phyloP scores from a whole-genome alignment of 2,329 filamentous ascomycete genomes.

The Ophiostoma tasmaniense region DNA sequence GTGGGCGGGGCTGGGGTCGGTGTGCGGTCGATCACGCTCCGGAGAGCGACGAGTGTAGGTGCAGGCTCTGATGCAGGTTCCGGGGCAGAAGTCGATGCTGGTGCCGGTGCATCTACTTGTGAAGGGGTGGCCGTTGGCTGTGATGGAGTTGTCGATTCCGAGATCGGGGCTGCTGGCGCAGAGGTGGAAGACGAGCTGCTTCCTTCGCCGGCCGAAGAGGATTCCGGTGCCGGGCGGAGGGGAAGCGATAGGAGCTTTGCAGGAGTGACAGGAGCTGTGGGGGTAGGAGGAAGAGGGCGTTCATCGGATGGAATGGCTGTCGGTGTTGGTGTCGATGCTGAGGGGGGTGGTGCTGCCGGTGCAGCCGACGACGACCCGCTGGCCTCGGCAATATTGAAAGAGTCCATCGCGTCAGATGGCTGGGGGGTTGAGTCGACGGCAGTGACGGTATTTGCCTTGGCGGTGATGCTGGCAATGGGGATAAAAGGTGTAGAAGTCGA shows the following conservation, averaged over 20 bases:
- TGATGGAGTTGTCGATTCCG: not conserved
- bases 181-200: not conserved
- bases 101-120: not conserved
- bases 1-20: not conserved
- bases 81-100: not conserved
- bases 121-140: not conserved
- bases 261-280: not conserved
- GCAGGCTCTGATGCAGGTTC: not conserved
- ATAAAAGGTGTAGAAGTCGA: not conserved
- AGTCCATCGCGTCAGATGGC: not conserved
- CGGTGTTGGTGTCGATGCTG: not conserved
- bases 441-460: not conserved
- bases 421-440: not conserved
- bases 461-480: not conserved
- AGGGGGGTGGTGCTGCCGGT: too few relatives aligned
- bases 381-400: not conserved
- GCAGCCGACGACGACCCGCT: not conserved
- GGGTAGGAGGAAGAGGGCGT: not conserved
- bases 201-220: not conserved
- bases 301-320: not conserved
- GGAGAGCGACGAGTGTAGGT: not conserved
- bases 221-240: not conserved
- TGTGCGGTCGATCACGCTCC: not conserved
- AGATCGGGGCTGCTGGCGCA: not conserved
- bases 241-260: not conserved